A percentile compares a stretch with the other conserved stretches of the same genome.
These are phyloP conservation scores for Lycium barbarum DNA, from an alignment of 257 asterid species.

Conservation along the genomic window DNA sequence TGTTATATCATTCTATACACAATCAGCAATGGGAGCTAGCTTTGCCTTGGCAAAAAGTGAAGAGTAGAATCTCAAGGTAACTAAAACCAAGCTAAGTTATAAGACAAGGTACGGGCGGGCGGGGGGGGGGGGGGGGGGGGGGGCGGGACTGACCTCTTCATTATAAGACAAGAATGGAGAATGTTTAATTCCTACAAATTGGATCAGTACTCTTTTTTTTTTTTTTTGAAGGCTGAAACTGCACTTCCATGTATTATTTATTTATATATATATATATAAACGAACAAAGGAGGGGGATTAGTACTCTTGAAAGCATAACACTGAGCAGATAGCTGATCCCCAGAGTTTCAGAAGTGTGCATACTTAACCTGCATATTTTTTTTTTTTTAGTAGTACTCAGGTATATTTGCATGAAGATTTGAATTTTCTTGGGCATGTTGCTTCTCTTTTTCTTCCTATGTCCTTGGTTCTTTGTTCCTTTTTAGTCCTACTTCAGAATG, in stretches of 20 bases:
- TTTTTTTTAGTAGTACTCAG: not conserved
- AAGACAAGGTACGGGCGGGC: slow-evolving; percentile 10
- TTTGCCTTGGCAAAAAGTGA: not conserved
- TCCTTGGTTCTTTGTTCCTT: not conserved
- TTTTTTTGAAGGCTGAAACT: no score
- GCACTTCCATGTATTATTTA: no score
- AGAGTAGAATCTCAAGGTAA: not conserved
- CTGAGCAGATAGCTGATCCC: not conserved
- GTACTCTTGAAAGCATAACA: no score
- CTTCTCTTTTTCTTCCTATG: not conserved
- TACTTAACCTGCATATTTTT: not conserved
- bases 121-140: no score
- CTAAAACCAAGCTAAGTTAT: not conserved
- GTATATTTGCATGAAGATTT: not conserved
- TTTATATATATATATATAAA: no score
- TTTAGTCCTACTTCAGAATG: not conserved
- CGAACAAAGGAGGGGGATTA: no score
- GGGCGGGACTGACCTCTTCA: not conserved
- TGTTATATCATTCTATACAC: not conserved
- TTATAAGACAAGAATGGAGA: not conserved
- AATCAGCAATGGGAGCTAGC: slow-evolving; percentile 11
- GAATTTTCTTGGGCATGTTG: not conserved
- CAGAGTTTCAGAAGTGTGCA: slow-evolving; percentile 1
- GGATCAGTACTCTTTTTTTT: no score
- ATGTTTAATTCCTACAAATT: not conserved